Evolutionary conservation across 2,329 filamentous ascomycete genomes (phyloP).

Genomic region (Fusarium mangiferae): DNA sequence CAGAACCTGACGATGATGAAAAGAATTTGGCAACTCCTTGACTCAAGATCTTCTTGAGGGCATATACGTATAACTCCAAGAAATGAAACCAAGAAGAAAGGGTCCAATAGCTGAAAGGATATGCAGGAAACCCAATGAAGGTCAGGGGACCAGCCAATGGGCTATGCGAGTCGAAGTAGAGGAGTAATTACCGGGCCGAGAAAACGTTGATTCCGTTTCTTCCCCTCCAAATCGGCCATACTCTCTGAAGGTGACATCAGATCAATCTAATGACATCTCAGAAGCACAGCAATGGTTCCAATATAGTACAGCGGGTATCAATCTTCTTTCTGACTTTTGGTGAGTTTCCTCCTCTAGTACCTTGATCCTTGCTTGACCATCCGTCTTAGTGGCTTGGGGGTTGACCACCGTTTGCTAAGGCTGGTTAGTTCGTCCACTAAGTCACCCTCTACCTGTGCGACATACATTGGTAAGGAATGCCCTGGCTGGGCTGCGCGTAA

Average conservation of each 20-base stretch:
- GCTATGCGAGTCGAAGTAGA: conserved; percentile 19
- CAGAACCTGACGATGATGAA: conserved; percentile 38
- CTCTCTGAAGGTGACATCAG: background rate
- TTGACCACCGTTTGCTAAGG: conserved; percentile 49
- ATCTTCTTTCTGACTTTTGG: conserved; percentile 43
- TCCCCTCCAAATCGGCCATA: conserved; percentile 2
- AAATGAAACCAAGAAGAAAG: conserved; percentile 35
- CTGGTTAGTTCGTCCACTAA: conserved; percentile 27
- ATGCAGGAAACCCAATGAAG: background rate
- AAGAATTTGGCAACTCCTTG: conserved; percentile 39
- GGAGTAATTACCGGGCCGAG: conserved; percentile 24
- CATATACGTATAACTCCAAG: conserved; percentile 43
- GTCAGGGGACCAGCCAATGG: background rate
- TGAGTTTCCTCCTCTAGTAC: conserved; percentile 44
- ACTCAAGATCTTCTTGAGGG: conserved; percentile 36
- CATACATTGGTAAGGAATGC: conserved; percentile 70
- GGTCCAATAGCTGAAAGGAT: conserved; percentile 11
- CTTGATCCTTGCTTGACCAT: conserved; percentile 25
- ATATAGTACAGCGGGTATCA: conserved; percentile 45
- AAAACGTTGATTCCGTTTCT: background rate
- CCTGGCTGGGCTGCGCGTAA: conserved; percentile 65
- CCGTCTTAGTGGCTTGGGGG: conserved; percentile 47
- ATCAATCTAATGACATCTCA: background rate
- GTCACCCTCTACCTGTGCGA: conserved; percentile 30
- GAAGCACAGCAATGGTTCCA: conserved; percentile 23